phyloP scores from a whole-genome alignment of 257 asterid species.

The Haberlea rhodopensis region DNA sequence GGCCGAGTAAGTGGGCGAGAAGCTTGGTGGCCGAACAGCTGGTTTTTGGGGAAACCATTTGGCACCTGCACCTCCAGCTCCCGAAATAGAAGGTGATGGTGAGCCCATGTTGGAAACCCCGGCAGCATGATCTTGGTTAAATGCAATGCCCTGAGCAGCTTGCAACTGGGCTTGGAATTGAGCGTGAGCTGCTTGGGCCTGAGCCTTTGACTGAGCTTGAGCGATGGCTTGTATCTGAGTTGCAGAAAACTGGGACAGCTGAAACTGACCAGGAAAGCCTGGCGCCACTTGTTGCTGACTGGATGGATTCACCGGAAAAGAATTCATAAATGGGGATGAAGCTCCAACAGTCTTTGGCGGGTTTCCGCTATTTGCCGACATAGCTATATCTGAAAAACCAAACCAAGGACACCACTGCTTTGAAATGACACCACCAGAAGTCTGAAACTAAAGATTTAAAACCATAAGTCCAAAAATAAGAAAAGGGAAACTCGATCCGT shows the following conservation, averaged over 20 bases:
- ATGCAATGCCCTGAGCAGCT: slow-evolving; percentile 73
- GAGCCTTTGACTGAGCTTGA: slow-evolving; percentile 70
- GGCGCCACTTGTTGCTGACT: slow-evolving; percentile 64
- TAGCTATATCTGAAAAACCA: slow-evolving; percentile 31
- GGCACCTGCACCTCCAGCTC: slow-evolving; percentile 49
- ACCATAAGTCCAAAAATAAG: background rate
- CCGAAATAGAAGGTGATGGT: slow-evolving; percentile 71
- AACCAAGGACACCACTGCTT: slow-evolving; percentile 17
- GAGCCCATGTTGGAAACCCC: slow-evolving; percentile 67
- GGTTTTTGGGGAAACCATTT: slow-evolving; percentile 84
- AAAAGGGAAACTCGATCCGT: background rate
- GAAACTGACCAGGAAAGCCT: slow-evolving; percentile 70
- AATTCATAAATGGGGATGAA: slow-evolving; percentile 79
- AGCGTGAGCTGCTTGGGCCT: slow-evolving; percentile 61
- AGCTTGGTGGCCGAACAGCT: slow-evolving; percentile 80
- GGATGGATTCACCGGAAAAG: slow-evolving; percentile 58
- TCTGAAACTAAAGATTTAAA: slow-evolving; percentile 25
- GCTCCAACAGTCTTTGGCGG: slow-evolving; percentile 73
- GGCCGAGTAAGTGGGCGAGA: slow-evolving; percentile 37
- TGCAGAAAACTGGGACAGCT: slow-evolving; percentile 61
- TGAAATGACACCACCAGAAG: slow-evolving; percentile 22
- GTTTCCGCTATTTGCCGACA: slow-evolving; percentile 80
- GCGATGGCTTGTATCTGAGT: slow-evolving; percentile 86
- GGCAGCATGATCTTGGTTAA: slow-evolving; percentile 61
- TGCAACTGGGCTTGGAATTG: slow-evolving; percentile 72